Percentiles rank a stretch among this genome's conserved stretches.
phyloP scores from a whole-genome alignment of 176 grass and related monocot species.

The Panicum miliaceum region DNA sequence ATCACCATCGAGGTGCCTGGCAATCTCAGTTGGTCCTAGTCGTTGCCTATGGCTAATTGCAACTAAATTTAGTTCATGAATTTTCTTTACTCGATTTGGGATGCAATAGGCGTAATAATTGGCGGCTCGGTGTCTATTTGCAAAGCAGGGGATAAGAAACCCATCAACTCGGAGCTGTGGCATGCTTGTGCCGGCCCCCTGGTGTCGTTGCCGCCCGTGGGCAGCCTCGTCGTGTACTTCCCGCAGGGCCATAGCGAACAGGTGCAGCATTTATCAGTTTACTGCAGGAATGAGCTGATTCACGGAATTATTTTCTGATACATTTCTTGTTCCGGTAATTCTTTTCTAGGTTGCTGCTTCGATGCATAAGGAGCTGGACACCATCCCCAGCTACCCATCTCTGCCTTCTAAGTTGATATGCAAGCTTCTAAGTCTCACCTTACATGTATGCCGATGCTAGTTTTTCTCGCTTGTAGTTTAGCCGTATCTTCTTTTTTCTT shows the following conservation, averaged over 20 bases:
- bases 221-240: slow-evolving; percentile 94
- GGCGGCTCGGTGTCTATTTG: neutral
- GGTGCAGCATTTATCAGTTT: slow-evolving; percentile 42
- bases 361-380: slow-evolving; percentile 91
- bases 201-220: slow-evolving; percentile 78
- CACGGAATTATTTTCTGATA: neutral
- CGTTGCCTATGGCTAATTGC: neutral
- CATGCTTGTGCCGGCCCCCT: slow-evolving; percentile 96
- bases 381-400: slow-evolving; percentile 82
- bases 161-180: slow-evolving; percentile 93
- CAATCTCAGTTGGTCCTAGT: neutral
- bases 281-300: slow-evolving; percentile 17
- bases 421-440: slow-evolving; percentile 82
- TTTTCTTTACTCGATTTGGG: neutral
- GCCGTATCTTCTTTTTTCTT: neutral
- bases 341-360: slow-evolving; percentile 84
- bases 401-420: slow-evolving; percentile 94
- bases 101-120: neutral
- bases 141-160: slow-evolving; percentile 83
- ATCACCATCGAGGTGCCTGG: neutral
- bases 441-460: slow-evolving; percentile 61
- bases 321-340: neutral
- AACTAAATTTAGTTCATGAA: neutral
- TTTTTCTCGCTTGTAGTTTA: neutral
- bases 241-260: slow-evolving; percentile 98